Percentiles rank a stretch among this genome's conserved stretches.
These are phyloP conservation scores for Beauveria medogensis DNA, from an alignment of 2,329 filamentous ascomycete species.

Conservation along the genomic window DNA sequence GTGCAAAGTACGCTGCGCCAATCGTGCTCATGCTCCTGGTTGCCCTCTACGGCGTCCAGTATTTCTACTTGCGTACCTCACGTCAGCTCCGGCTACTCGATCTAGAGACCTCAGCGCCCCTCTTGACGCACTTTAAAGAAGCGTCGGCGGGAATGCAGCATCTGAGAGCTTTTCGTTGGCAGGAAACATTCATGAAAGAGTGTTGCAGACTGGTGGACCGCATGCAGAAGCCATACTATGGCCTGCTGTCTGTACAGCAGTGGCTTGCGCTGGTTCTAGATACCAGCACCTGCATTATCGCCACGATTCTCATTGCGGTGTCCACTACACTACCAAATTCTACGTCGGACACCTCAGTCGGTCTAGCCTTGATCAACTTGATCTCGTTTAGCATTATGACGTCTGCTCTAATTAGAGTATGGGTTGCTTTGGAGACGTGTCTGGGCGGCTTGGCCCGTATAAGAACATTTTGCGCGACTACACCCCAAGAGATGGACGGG, in stretches of 20 bases:
- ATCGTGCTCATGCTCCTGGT: not conserved
- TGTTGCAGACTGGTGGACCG: not conserved
- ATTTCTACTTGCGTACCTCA: not conserved
- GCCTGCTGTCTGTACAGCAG: not conserved
- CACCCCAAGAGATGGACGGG: not conserved
- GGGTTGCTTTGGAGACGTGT: not conserved
- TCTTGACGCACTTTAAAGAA: not conserved
- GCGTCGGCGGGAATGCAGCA: not conserved
- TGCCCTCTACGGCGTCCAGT: not conserved
- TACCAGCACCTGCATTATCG: not conserved
- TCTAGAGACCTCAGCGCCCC: not conserved
- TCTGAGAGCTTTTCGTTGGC: not conserved
- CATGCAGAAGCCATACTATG: not conserved
- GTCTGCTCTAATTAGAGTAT: not conserved
- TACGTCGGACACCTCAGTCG: not conserved
- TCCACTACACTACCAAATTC: not conserved
- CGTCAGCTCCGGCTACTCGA: not conserved
- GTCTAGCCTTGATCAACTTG: not conserved
- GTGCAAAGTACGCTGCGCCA: not conserved
- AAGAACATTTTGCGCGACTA: not conserved
- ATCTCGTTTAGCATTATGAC: not conserved
- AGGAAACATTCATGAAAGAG: not conserved
- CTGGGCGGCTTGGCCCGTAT: not conserved
- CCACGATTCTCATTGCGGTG: not conserved
- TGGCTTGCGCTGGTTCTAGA: not conserved